phyloP scores from a whole-genome alignment of 768 basidiomycete genomes.

The Dioszegia hungarica region DNA sequence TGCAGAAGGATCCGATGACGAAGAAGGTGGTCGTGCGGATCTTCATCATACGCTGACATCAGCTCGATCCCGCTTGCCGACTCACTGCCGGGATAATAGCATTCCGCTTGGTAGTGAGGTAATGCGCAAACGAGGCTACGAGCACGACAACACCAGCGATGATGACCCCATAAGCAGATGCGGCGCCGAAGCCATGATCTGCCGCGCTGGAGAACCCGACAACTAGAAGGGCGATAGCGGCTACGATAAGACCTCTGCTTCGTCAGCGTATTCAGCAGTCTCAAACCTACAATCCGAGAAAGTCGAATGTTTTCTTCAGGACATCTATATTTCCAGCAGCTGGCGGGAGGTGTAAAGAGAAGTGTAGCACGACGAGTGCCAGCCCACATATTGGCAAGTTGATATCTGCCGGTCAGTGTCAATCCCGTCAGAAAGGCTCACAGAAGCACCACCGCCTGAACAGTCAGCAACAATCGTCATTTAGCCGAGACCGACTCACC shows the following conservation, averaged over 20 bases:
- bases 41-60: conserved; percentile 41
- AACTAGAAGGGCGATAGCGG: conserved; percentile 44
- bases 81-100: conserved; percentile 47
- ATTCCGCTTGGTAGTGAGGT: conserved; percentile 46
- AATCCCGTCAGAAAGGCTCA: conserved; percentile 7
- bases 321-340: conserved; percentile 19
- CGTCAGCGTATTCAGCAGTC: no score
- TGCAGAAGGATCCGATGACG: conserved; percentile 33
- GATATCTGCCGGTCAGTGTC: conserved; percentile 24
- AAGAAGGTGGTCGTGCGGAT: conserved; percentile 43
- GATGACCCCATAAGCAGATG: conserved; percentile 45
- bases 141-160: conserved; percentile 32
- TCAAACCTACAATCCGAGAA: conserved; percentile 46
- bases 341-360: conserved; percentile 49
- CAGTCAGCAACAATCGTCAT: background rate
- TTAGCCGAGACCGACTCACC: conserved; percentile 14
- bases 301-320: conserved; percentile 48
- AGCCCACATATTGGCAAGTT: conserved; percentile 48
- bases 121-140: conserved; percentile 16
- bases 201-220: conserved; percentile 48
- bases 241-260: conserved; percentile 43
- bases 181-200: conserved; percentile 40
- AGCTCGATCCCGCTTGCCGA: conserved; percentile 1
- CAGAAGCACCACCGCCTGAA: conserved; percentile 44
- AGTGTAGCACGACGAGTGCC: conserved; percentile 44